Conservation (phyloP, 345 rosid species). For the Toxicodendron radicans region DNA sequence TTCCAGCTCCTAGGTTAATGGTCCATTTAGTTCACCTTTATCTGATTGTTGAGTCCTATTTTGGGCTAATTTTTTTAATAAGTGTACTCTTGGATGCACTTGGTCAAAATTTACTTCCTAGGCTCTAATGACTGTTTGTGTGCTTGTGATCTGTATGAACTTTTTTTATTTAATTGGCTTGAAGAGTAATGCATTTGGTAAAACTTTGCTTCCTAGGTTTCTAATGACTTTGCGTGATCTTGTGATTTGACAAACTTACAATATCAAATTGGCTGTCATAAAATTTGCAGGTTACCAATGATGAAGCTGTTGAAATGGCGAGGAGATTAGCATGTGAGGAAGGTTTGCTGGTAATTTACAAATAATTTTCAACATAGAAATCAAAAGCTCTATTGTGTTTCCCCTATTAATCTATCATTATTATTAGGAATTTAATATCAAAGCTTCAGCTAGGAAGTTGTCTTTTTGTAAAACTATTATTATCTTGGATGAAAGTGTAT, state of each 20-base stretch:
- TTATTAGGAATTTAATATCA: background rate
- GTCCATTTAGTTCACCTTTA: background rate
- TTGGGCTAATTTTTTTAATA: background rate
- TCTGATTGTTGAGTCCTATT: background rate
- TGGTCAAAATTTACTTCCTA: background rate
- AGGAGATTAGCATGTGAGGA: slow-evolving; percentile 88
- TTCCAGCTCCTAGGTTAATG: background rate
- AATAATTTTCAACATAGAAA: slow-evolving; percentile 4
- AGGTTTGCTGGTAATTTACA: slow-evolving; percentile 76
- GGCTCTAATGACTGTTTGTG: background rate
- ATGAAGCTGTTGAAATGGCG: slow-evolving; percentile 87
- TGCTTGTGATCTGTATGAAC: background rate
- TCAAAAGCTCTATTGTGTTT: slow-evolving; percentile 1
- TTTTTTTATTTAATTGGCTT: background rate
- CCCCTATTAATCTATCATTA: slow-evolving; percentile 5
- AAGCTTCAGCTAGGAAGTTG: background rate
- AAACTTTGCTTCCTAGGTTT: background rate
- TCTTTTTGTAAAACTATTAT: background rate
- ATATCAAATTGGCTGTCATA: background rate
- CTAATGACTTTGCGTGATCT: background rate
- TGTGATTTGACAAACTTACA: background rate
- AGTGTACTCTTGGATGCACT: background rate
- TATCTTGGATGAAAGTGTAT: background rate
- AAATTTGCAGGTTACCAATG: slow-evolving; percentile 62
- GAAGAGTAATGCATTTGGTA: background rate